These are phyloP conservation scores for Ganoderma leucocontextum DNA, from an alignment of 1,284 basidiomycete genomes.

Conservation along the genomic window DNA sequence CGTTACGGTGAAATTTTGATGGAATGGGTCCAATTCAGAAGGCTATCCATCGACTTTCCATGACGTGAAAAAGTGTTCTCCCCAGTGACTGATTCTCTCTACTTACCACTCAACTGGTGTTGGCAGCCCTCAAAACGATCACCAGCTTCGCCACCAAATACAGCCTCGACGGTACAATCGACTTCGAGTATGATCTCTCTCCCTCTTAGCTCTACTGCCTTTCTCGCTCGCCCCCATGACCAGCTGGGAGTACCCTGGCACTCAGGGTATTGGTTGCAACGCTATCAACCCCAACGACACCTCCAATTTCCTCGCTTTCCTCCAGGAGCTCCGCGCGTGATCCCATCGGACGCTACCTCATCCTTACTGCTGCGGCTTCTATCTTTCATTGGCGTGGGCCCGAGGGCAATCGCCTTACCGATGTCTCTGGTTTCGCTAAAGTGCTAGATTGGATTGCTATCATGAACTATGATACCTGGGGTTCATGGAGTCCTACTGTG, in stretches of 20 bases:
- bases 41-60: no score
- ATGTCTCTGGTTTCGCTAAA: conserved; percentile 74
- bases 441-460: conserved; percentile 84
- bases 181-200: conserved; percentile 70
- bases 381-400: conserved; percentile 68
- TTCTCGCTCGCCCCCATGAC: conserved; percentile 38
- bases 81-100: conserved; percentile 71
- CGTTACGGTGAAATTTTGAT: no score
- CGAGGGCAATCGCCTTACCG: conserved; percentile 59
- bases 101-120: conserved; percentile 76
- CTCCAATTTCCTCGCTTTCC: conserved; percentile 76
- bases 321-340: conserved; percentile 74
- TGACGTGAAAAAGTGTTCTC: no score
- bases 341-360: conserved; percentile 58
- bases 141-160: conserved; percentile 65
- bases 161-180: conserved; percentile 79
- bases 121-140: conserved; percentile 67
- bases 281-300: conserved; percentile 69
- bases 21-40: no score
- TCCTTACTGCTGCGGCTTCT: conserved; percentile 77
- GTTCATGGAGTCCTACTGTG: conserved; percentile 48
- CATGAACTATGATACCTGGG: conserved; percentile 86
- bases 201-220: background rate
- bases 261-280: conserved; percentile 80
- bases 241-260: conserved; percentile 90